Evolutionary conservation across 257 asterid genomes (phyloP), one percentile per base, ranked within the genome.

Genomic region (Thymus mandschuricus): DNA sequence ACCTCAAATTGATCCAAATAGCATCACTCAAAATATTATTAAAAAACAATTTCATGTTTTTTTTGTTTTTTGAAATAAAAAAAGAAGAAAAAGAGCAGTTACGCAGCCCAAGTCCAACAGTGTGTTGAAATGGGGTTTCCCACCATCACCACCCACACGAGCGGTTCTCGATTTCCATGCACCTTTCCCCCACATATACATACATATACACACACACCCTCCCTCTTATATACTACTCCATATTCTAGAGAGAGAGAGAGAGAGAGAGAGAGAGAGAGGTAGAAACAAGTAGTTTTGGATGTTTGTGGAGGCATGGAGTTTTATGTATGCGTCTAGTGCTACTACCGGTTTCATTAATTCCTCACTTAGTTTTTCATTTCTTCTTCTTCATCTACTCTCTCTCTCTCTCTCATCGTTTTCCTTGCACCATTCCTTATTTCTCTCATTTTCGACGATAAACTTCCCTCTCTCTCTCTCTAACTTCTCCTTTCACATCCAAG

Each of bases 91-190:
- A 51, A 31, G 46, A 52, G 80, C 75, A 81, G 85, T 84, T 79
- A 81, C 86, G 78, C 40, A 70, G 33, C 82, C 80, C 82, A 27
- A 79, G 82, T 74, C 79, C 84, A 80, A 77, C 80, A 71, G 81
- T 76, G 82, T 73, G 80, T 76, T 67, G 58, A 50, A 77, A 76
- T 76, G 75, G 85, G 83, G 72, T 64, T 69, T 69, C 89, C 84
- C 84, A 79, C 83, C 85, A 71, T 70, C 77, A 71, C 79, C 83
- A 80, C 86, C 81, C 90, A 80, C 90, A 85, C 90, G 90, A 80
- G 84, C 82, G 90, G 87, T 82, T 82, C 87, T 80, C 90, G 86
- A 76, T 80, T 73, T 76, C 79, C 90, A 85, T 76, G 86, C 86
- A 82, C 81, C 63, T 21, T 21, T 21, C 84, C 51, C 80, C 27